phyloP scores from a whole-genome alignment of 495 filamentous ascomycete species.

The Penicillium goetzii region DNA sequence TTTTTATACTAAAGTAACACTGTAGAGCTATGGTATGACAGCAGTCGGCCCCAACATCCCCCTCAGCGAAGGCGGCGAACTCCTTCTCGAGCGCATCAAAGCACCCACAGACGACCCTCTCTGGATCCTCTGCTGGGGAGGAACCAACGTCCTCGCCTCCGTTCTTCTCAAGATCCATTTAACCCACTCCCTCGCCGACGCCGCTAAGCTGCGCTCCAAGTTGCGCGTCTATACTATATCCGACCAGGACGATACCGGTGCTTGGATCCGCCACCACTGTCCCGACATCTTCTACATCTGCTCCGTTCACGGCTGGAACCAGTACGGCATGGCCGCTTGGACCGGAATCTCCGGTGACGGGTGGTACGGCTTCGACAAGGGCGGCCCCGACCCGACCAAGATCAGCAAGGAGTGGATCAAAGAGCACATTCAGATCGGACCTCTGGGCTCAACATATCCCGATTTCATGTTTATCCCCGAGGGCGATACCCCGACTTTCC shows the following conservation, averaged over 20 bases:
- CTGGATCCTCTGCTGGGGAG: slow-evolving; percentile 53
- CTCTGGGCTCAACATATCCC: slow-evolving; percentile 45
- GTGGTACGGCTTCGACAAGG: slow-evolving; percentile 48
- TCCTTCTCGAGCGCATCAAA: slow-evolving; percentile 42
- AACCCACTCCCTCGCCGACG: slow-evolving; percentile 32
- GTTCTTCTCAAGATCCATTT: slow-evolving; percentile 41
- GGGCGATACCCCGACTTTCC: slow-evolving; percentile 52
- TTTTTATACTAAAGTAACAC: neutral
- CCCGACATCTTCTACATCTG: slow-evolving; percentile 52
- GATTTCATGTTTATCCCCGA: slow-evolving; percentile 48
- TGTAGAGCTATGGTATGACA: slow-evolving; percentile 39
- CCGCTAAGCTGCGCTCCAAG: slow-evolving; percentile 36
- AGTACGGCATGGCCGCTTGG: slow-evolving; percentile 54
- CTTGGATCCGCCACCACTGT: slow-evolving; percentile 51
- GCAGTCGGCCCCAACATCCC: slow-evolving; percentile 33
- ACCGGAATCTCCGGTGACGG: slow-evolving; percentile 50
- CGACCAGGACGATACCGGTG: slow-evolving; percentile 54
- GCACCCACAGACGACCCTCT: slow-evolving; percentile 35
- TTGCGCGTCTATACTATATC: slow-evolving; percentile 53
- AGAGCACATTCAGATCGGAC: slow-evolving; percentile 51
- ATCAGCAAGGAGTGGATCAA: slow-evolving; percentile 49
- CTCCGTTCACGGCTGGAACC: slow-evolving; percentile 51
- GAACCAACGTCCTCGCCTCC: slow-evolving; percentile 51
- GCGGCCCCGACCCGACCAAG: slow-evolving; percentile 47
- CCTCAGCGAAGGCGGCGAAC: slow-evolving; percentile 43